Evolutionary conservation across 148 eudicot species (phyloP).

Genomic region (Hydrangea macrophylla): DNA sequence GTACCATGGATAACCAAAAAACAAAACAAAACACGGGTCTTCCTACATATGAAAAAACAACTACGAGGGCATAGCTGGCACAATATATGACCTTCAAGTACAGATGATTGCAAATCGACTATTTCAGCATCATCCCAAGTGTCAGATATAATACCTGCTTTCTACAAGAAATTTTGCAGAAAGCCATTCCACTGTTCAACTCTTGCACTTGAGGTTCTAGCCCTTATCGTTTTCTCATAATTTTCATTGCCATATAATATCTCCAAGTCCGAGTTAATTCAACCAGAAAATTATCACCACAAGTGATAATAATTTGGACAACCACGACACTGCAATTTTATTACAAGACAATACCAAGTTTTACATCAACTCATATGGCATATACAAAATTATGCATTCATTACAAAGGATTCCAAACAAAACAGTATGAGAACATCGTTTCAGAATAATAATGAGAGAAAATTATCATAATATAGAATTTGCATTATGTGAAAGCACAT

Average conservation of each 20-base stretch:
- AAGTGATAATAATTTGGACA: not conserved
- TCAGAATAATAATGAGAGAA: too few species aligned
- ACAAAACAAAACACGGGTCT: too few species aligned
- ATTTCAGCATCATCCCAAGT: not conserved
- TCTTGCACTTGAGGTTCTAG: not conserved
- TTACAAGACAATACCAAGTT: not conserved
- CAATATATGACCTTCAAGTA: too few species aligned
- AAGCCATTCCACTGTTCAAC: not conserved
- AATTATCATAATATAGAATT: not conserved
- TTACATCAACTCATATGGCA: not conserved
- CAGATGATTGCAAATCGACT: not conserved
- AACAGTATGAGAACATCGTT: not conserved
- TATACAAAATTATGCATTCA: not conserved
- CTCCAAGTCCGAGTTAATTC: not conserved
- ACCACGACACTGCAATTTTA: not conserved
- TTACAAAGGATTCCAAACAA: not conserved
- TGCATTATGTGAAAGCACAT: slow-evolving; percentile 1
- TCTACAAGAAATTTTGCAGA: not conserved
- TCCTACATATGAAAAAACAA: not conserved
- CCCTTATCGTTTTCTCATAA: not conserved
- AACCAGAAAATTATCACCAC: not conserved
- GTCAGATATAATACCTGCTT: not conserved
- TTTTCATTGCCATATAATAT: not conserved
- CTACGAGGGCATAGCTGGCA: not conserved
- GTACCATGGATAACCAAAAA: not conserved